These are phyloP conservation scores for Lactarius evosmus DNA, from an alignment of 768 basidiomycete species.

Conservation along the genomic window DNA sequence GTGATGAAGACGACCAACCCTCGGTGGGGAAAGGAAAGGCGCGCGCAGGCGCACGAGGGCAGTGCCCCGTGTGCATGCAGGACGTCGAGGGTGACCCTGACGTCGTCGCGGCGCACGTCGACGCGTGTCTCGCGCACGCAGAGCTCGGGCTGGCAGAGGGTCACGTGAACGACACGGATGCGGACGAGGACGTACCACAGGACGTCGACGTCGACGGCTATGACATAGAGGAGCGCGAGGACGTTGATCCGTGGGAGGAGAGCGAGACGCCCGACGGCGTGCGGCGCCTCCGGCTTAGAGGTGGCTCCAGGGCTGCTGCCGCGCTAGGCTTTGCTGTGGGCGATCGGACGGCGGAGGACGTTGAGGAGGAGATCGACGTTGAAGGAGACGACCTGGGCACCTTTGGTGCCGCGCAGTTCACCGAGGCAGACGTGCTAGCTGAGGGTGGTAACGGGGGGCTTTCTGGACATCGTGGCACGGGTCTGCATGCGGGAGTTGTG, in stretches of 20 bases:
- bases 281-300: conserved; percentile 12
- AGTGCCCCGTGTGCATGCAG: conserved; percentile 69
- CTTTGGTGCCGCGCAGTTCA: conserved; percentile 74
- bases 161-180: conserved; percentile 32
- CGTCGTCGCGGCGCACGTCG: conserved; percentile 76
- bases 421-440: conserved; percentile 61
- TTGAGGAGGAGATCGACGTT: conserved; percentile 78
- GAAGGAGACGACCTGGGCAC: conserved; percentile 69
- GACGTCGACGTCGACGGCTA: conserved; percentile 35
- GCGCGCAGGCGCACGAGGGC: conserved; percentile 28
- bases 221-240: conserved; percentile 36
- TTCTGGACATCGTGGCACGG: conserved; percentile 8
- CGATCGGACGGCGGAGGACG: conserved; percentile 52
- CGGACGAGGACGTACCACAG: conserved; percentile 27
- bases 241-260: conserved; percentile 39
- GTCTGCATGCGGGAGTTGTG: conserved; percentile 30
- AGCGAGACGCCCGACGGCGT: conserved; percentile 34
- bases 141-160: conserved; percentile 17
- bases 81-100: conserved; percentile 64
- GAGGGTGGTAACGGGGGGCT: neutral
- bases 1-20: conserved; percentile 47
- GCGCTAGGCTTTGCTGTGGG: conserved; percentile 61
- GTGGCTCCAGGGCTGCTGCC: conserved; percentile 6
- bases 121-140: conserved; percentile 68
- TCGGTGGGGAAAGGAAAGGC: conserved; percentile 27